These are phyloP conservation scores for Xylaria sp. DNA, from an alignment of 495 filamentous ascomycete species.

Conservation along the genomic window DNA sequence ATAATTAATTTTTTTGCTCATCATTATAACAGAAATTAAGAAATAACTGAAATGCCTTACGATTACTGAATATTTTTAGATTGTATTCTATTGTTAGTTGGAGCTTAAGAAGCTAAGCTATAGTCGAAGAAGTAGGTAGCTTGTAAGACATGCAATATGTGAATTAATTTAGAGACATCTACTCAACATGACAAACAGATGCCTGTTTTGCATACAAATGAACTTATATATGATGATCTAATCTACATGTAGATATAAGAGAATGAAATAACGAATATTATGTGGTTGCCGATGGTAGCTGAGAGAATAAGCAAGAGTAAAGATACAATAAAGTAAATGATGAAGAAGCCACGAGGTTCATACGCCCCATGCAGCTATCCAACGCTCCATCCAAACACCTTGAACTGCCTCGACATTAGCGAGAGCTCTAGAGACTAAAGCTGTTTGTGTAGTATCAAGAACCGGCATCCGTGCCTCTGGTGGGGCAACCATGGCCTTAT, in stretches of 20 bases:
- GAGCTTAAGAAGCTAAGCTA: neutral
- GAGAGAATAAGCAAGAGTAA: neutral
- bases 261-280: neutral
- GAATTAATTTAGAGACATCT: neutral
- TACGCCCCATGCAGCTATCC: neutral
- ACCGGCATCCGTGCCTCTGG: slow-evolving; percentile 6
- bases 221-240: neutral
- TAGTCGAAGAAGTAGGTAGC: too few relatives aligned
- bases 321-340: neutral
- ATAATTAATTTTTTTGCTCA: neutral
- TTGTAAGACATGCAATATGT: too few relatives aligned
- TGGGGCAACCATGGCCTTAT: neutral
- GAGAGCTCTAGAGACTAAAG: neutral
- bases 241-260: neutral
- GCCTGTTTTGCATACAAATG: neutral
- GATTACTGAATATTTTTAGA: too few relatives aligned
- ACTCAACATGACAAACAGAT: neutral
- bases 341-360: neutral
- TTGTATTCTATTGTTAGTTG: neutral
- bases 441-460: neutral
- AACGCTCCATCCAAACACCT: slow-evolving; percentile 5
- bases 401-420: neutral
- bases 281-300: too few relatives aligned
- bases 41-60: neutral
- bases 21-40: neutral